Percentiles rank a stretch among this genome's conserved stretches.
Evolutionary conservation across 768 basidiomycete species (phyloP).

Genomic region (Leccinum uliginosum): DNA sequence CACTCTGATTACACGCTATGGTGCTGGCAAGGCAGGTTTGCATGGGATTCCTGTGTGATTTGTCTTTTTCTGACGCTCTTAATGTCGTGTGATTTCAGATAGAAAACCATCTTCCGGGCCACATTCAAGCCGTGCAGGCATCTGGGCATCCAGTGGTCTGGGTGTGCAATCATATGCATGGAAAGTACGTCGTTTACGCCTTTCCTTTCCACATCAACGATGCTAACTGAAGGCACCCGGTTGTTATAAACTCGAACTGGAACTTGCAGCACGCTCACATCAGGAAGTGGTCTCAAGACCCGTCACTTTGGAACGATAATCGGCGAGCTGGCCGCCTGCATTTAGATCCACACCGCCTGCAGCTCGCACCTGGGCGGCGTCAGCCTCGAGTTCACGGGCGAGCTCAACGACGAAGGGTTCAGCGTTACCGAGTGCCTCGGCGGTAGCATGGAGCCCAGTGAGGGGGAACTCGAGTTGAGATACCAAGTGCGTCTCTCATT

Average conservation of each 20-base stretch:
- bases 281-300: constrained; percentile 80
- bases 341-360: constrained; percentile 72
- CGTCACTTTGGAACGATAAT: constrained; percentile 88
- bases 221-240: background rate
- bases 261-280: constrained; percentile 68
- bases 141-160: constrained; percentile 87
- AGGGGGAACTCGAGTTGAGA: constrained; percentile 84
- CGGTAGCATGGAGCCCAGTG: constrained; percentile 90
- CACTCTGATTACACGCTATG: constrained; percentile 91
- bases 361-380: constrained; percentile 79
- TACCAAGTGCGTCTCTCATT: constrained; percentile 61
- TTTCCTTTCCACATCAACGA: background rate
- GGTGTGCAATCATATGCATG: constrained; percentile 99
- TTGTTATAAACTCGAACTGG: background rate
- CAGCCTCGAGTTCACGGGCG: constrained; percentile 89
- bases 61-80: background rate
- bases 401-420: constrained; percentile 85
- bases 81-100: constrained; percentile 44
- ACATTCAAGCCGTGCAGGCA: constrained; percentile 75
- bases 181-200: constrained; percentile 62
- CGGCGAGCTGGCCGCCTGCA: constrained; percentile 75
- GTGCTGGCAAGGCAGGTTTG: constrained; percentile 66
- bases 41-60: background rate
- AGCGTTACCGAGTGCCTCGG: constrained; percentile 97
- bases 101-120: constrained; percentile 64